phyloP scores from a whole-genome alignment of 2,329 filamentous ascomycete genomes.

The Acrocalymma vagum region DNA sequence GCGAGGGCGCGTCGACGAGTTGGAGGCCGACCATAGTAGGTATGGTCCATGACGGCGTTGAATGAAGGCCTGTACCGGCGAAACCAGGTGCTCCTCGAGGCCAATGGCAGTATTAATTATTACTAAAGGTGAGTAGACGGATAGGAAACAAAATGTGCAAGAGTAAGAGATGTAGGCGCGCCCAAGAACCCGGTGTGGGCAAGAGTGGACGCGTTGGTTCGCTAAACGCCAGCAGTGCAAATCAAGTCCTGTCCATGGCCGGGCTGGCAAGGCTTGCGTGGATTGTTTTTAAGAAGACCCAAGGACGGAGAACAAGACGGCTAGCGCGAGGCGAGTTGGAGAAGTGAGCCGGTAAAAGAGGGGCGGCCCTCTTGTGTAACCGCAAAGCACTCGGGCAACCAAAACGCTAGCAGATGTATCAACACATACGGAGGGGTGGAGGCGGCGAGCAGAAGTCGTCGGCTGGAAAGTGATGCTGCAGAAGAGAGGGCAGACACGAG shows the following conservation, averaged over 20 bases:
- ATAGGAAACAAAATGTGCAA: constrained; percentile 29
- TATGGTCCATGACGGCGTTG: constrained; percentile 37
- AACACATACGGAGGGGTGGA: constrained; percentile 37
- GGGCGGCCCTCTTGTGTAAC: constrained; percentile 33
- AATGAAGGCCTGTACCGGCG: constrained; percentile 12
- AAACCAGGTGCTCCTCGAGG: constrained; percentile 13
- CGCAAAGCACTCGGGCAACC: constrained; percentile 34
- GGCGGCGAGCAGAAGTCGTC: constrained; percentile 20
- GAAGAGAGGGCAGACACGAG: constrained; percentile 17
- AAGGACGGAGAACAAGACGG: constrained; percentile 20
- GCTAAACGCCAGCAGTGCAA: too few relatives aligned
- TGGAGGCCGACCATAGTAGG: constrained; percentile 37
- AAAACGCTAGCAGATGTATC: constrained; percentile 46
- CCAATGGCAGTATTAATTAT: constrained; percentile 13
- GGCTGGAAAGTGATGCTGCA: constrained; percentile 15
- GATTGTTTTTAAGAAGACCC: too few relatives aligned
- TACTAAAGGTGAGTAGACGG: constrained; percentile 17
- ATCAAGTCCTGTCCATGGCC: too few relatives aligned
- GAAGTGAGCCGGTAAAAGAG: constrained; percentile 37
- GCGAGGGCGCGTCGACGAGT: constrained; percentile 41
- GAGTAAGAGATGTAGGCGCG: constrained; percentile 30
- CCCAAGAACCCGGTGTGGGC: constrained; percentile 25
- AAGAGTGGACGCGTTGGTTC: constrained; percentile 22
- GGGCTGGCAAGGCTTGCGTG: too few relatives aligned
- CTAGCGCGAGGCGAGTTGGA: constrained; percentile 24